A percentile compares a stretch with the other conserved stretches of the same genome.
phyloP scores from a whole-genome alignment of 2,329 filamentous ascomycete species.

The Epichloe elymi region DNA sequence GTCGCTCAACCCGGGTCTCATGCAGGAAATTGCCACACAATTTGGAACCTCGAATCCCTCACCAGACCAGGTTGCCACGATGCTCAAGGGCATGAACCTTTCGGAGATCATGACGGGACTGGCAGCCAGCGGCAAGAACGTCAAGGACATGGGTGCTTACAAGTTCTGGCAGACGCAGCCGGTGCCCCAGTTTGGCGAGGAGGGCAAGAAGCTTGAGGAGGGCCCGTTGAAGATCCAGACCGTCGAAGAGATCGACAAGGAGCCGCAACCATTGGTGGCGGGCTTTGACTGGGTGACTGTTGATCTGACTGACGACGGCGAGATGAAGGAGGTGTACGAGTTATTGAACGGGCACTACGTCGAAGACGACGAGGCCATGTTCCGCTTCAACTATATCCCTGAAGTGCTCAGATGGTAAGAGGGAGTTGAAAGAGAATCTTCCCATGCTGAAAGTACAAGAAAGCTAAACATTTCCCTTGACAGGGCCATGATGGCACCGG shows the following conservation, averaged over 20 bases:
- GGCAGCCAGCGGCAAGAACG: slow-evolving; percentile 71
- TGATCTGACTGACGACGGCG: slow-evolving; percentile 64
- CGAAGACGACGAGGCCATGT: slow-evolving; percentile 93
- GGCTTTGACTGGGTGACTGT: slow-evolving; percentile 93
- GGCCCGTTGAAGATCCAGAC: slow-evolving; percentile 75
- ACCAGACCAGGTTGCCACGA: slow-evolving; percentile 33
- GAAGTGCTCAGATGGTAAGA: slow-evolving; percentile 77
- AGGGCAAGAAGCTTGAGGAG: slow-evolving; percentile 46
- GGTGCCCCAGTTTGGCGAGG: slow-evolving; percentile 67
- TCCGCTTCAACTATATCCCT: slow-evolving; percentile 90
- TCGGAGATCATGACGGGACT: slow-evolving; percentile 63
- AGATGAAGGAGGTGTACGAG: slow-evolving; percentile 83
- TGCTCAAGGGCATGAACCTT: slow-evolving; percentile 50
- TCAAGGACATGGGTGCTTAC: slow-evolving; percentile 92
- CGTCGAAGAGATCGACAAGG: slow-evolving; percentile 64
- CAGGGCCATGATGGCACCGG: slow-evolving; percentile 87
- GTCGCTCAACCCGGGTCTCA: slow-evolving; percentile 58
- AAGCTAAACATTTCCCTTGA: neutral
- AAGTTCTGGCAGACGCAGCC: slow-evolving; percentile 99
- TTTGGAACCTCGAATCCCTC: slow-evolving; percentile 23
- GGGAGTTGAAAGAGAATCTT: no score
- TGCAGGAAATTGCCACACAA: slow-evolving; percentile 37
- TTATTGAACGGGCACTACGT: slow-evolving; percentile 90
- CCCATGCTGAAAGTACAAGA: no score
- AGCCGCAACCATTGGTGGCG: slow-evolving; percentile 59